These are phyloP conservation scores for Acidomyces sp. DNA, from an alignment of 495 filamentous ascomycete species.

Conservation along the genomic window DNA sequence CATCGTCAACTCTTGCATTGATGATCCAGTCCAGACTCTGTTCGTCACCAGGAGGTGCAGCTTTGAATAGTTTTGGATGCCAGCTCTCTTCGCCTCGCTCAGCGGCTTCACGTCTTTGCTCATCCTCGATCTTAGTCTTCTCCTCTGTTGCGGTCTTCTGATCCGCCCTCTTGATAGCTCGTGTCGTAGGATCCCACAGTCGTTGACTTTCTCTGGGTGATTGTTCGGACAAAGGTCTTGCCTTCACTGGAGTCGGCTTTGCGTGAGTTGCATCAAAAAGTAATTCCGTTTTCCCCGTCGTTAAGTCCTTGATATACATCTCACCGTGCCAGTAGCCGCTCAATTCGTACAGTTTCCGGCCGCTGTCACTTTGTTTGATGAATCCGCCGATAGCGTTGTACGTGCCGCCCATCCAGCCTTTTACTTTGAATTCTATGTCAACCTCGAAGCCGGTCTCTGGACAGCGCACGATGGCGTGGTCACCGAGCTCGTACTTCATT, in stretches of 20 bases:
- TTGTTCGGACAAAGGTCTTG: slow-evolving; percentile 72
- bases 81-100: slow-evolving; percentile 80
- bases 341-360: slow-evolving; percentile 75
- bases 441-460: slow-evolving; percentile 75
- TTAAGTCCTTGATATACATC: slow-evolving; percentile 75
- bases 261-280: slow-evolving; percentile 76
- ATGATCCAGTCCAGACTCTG: slow-evolving; percentile 90
- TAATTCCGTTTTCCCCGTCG: slow-evolving; percentile 71
- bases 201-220: slow-evolving; percentile 79
- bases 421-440: slow-evolving; percentile 97
- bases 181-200: slow-evolving; percentile 67
- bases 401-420: slow-evolving; percentile 90
- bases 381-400: slow-evolving; percentile 92
- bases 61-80: slow-evolving; percentile 73
- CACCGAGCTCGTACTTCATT: slow-evolving; percentile 98
- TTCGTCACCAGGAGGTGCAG: slow-evolving; percentile 67
- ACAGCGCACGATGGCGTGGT: slow-evolving; percentile 89
- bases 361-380: slow-evolving; percentile 80
- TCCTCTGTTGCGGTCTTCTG: slow-evolving; percentile 87
- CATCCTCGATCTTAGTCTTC: slow-evolving; percentile 88
- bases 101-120: slow-evolving; percentile 78
- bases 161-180: slow-evolving; percentile 68
- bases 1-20: slow-evolving; percentile 60
- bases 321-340: slow-evolving; percentile 89
- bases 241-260: slow-evolving; percentile 60